Conservation (phyloP, 179 eudicot species). For the Corrigiola litoralis region DNA sequence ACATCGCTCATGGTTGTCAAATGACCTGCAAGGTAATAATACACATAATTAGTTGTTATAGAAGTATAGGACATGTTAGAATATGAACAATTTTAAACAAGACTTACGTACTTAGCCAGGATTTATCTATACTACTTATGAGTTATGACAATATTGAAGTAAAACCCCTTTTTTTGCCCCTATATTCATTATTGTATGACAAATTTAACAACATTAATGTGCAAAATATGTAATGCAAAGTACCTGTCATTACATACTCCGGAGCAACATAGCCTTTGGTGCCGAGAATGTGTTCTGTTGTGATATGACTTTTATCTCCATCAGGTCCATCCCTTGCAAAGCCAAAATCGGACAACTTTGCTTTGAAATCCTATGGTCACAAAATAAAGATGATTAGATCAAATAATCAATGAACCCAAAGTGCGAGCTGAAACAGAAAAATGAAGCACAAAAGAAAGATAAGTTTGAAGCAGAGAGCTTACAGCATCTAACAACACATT, state of each 20-base stretch:
- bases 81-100: too few species aligned
- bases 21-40: constrained; percentile 48
- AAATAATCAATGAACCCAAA: constrained; percentile 2
- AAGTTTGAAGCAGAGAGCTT: neutral
- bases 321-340: constrained; percentile 90
- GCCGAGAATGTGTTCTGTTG: constrained; percentile 68
- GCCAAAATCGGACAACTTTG: constrained; percentile 89
- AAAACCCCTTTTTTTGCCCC: too few species aligned
- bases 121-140: too few species aligned
- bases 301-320: constrained; percentile 75
- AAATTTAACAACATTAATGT: too few species aligned
- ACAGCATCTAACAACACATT: constrained; percentile 33
- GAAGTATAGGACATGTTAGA: too few species aligned
- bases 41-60: too few species aligned
- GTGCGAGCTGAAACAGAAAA: too few species aligned
- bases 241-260: constrained; percentile 88
- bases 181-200: too few species aligned
- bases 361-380: constrained; percentile 53
- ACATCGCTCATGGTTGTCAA: constrained; percentile 82
- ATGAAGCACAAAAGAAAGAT: neutral
- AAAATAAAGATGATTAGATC: neutral
- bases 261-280: constrained; percentile 95
- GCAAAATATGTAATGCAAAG: neutral
- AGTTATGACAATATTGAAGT: too few species aligned
- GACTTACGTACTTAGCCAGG: too few species aligned